Evolutionary conservation across 164 flowering plant genomes (phyloP).

Genomic region (Magnolia changhungtana): DNA sequence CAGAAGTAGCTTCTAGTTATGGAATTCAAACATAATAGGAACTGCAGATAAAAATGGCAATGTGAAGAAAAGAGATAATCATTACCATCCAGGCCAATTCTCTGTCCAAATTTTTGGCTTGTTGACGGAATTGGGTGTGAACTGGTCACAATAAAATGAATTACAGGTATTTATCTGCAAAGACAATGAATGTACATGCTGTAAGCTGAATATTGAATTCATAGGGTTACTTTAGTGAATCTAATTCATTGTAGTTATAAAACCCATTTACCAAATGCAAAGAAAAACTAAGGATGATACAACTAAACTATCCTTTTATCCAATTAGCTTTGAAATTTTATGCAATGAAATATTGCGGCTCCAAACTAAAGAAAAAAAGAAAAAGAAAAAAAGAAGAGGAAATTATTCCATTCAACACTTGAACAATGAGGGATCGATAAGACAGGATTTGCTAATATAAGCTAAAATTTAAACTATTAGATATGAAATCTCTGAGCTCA

Average conservation of each 20-base stretch:
- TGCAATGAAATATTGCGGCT: no score
- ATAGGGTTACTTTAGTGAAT: not conserved
- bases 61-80: not conserved
- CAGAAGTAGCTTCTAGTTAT: not conserved
- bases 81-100: conserved; percentile 99
- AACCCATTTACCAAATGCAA: not conserved
- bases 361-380: no score
- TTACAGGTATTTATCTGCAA: conserved; percentile 97
- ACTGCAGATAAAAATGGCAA: not conserved
- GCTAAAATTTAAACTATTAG: no score
- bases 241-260: not conserved
- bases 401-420: no score
- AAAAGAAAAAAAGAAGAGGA: no score
- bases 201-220: not conserved
- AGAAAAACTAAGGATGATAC: no score
- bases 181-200: conserved; percentile 4
- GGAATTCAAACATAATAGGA: not conserved
- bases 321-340: no score
- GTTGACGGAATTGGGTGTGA: conserved; percentile 65
- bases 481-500: no score
- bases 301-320: no score
- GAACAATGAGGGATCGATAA: no score
- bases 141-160: conserved; percentile 88
- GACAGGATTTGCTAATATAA: no score
- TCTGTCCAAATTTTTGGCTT: conserved; percentile 98